Evolutionary conservation across 805 yeast genomes (phyloP).

Genomic region (Wickerhamiella spandovensis): DNA sequence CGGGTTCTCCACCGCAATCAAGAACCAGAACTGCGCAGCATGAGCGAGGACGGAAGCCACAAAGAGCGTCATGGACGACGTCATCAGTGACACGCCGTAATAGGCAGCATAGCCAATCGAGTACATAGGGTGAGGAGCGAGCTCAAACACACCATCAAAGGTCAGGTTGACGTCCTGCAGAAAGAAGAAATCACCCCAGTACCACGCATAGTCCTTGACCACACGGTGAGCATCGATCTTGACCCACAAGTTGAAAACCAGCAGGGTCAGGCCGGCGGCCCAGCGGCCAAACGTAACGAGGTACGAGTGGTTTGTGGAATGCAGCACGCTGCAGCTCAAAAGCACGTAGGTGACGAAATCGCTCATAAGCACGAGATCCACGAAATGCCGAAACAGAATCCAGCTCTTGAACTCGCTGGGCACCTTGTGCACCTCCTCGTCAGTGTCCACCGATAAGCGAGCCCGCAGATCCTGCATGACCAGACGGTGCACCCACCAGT

Average conservation of each 20-base stretch:
- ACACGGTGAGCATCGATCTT: constrained; percentile 79
- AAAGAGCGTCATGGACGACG: constrained; percentile 59
- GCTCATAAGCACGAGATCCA: constrained; percentile 71
- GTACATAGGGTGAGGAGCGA: constrained; percentile 90
- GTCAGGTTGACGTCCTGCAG: constrained; percentile 56
- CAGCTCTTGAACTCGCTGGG: constrained; percentile 76
- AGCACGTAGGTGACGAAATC: constrained; percentile 67
- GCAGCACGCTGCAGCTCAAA: constrained; percentile 20
- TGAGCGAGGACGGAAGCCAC: constrained; percentile 63
- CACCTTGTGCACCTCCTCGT: constrained; percentile 26
- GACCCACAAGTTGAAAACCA: constrained; percentile 70
- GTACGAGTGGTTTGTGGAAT: constrained; percentile 25
- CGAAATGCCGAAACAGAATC: constrained; percentile 66
- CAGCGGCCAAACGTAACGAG: constrained; percentile 36
- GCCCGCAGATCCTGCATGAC: constrained; percentile 34
- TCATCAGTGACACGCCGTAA: constrained; percentile 67
- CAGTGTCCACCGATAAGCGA: constrained; percentile 30
- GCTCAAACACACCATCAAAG: constrained; percentile 79
- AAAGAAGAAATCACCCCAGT: constrained; percentile 90
- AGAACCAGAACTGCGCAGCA: constrained; percentile 58
- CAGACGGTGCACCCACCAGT: constrained; percentile 28
- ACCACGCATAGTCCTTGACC: constrained; percentile 86
- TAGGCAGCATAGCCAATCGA: constrained; percentile 81
- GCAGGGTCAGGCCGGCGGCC: constrained; percentile 43
- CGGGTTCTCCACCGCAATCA: constrained; percentile 68